Base-by-base conservation (phyloP, 1,139 yeast genomes). In the Candida tunisiensis region DNA sequence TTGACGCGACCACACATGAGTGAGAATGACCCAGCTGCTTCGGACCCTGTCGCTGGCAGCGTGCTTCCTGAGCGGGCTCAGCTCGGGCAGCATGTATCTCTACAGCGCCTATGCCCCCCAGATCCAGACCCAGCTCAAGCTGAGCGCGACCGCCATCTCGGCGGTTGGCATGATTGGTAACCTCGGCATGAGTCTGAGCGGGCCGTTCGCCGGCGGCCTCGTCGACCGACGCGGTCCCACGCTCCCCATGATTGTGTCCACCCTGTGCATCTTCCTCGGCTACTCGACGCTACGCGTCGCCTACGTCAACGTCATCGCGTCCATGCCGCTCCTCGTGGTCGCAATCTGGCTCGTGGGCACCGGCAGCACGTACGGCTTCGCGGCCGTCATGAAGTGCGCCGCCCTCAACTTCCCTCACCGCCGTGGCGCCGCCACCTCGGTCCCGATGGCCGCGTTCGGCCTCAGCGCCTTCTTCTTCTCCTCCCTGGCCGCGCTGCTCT, bases 21-120 rank as follows among this genome's bases (percentile, higher is more conserved):
- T n/a, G n/a, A n/a, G n/a, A n/a, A n/a, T n/a, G n/a, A n/a, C n/a
- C n/a, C 11, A n/a, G n/a, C 34, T 36, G 40, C 34, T 32, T 31
- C 33, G 24, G 19, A 27, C 30, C 3, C 27, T 26, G 6, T 38
- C 46, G 19, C 35, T 47, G 15, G 30, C 36, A 15, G 37, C 49
- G 16, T 48, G 53, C 33, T 48, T 48, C 27, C 30, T 41, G 7
- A 44, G 46, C 6, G 47, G 25, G 5, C 15, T 70, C 28, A 67
- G 65, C 22, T 48, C 75, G 42, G 79, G 79, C 4, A 70, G 78
- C 5, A 54, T 70, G 45, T 71, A 71, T 42, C 52, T 71, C 29
- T 71, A 68, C 44, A 65, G 72, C 16, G 72, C 74, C 5, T 71
- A 68, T 41, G 69, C 74, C 25, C 78, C 80, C 3, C 79, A 71